phyloP scores from a whole-genome alignment of 1,284 basidiomycete genomes.

The Apiotrichum sp. region DNA sequence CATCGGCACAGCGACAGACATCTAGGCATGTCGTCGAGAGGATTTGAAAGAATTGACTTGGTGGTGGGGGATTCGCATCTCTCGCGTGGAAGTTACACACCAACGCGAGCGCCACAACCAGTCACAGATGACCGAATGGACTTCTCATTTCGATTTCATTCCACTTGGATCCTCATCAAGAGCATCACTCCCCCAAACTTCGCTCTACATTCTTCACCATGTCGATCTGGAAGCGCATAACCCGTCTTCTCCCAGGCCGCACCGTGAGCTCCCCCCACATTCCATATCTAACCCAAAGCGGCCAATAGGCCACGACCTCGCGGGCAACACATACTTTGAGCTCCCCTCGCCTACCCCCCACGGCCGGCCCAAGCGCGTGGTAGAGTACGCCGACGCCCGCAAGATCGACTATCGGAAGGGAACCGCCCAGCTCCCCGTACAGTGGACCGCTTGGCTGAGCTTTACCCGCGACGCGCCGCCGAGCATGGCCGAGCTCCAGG shows the following conservation, averaged over 20 bases:
- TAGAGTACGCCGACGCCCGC: constrained; percentile 26
- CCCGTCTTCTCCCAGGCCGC: not conserved
- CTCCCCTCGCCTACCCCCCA: constrained; percentile 15
- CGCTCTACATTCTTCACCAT: not conserved
- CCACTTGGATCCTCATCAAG: too few species aligned
- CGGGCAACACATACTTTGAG: constrained; percentile 32
- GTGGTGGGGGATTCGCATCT: too few species aligned
- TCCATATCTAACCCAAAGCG: constrained; percentile 3
- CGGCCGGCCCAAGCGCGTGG: constrained; percentile 26
- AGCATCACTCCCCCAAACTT: not conserved
- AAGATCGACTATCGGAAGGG: constrained; percentile 24
- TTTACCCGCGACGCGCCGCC: constrained; percentile 38
- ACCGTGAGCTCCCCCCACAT: not conserved
- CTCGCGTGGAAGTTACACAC: too few species aligned
- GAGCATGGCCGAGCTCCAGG: constrained; percentile 28
- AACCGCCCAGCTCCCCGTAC: constrained; percentile 31
- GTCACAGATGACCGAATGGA: too few species aligned
- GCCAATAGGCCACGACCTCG: constrained; percentile 19
- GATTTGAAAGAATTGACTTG: too few species aligned
- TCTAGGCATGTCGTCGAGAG: too few species aligned
- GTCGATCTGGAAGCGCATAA: not conserved
- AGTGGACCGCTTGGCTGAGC: constrained; percentile 34
- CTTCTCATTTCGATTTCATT: too few species aligned
- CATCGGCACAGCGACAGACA: too few species aligned
- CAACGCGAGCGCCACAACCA: too few species aligned